phyloP scores from a whole-genome alignment of 768 basidiomycete genomes.

The Serendipita vermifera region DNA sequence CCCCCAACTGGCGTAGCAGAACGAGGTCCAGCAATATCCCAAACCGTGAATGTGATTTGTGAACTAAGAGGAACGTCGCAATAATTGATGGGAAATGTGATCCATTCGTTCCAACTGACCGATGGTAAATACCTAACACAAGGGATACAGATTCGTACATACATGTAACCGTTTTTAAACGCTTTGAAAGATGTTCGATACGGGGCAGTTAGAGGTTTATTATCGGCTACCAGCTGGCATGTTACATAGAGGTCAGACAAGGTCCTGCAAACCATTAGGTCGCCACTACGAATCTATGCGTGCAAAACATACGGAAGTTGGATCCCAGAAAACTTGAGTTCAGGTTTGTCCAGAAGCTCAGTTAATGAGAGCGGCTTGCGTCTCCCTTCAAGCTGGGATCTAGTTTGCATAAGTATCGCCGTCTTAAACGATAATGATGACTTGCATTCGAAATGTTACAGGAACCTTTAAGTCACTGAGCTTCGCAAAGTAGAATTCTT shows the following conservation, averaged over 20 bases:
- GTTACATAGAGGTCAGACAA: slow-evolving; percentile 90
- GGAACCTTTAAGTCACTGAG: slow-evolving; percentile 80
- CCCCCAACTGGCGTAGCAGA: slow-evolving; percentile 77
- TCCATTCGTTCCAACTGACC: slow-evolving; percentile 87
- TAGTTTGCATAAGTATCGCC: slow-evolving; percentile 20
- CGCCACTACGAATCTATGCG: background rate
- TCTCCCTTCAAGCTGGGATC: slow-evolving; percentile 76
- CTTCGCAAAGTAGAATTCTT: slow-evolving; percentile 88
- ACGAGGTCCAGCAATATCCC: slow-evolving; percentile 83
- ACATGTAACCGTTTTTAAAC: slow-evolving; percentile 76
- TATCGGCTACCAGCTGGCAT: slow-evolving; percentile 83
- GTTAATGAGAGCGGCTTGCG: slow-evolving; percentile 59
- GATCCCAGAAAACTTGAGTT: slow-evolving; percentile 69
- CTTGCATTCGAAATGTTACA: slow-evolving; percentile 78
- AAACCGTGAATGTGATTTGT: slow-evolving; percentile 87
- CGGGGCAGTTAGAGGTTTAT: slow-evolving; percentile 83
- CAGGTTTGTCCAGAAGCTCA: slow-evolving; percentile 71
- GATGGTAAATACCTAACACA: no score
- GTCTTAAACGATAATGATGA: background rate
- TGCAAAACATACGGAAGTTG: slow-evolving; percentile 47
- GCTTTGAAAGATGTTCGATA: slow-evolving; percentile 87
- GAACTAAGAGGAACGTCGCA: slow-evolving; percentile 84
- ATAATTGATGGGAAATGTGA: slow-evolving; percentile 82
- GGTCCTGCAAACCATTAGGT: slow-evolving; percentile 37
- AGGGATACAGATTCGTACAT: no score